Conservation (phyloP, 2,329 filamentous ascomycete genomes). For the Arthroderma sp. region DNA sequence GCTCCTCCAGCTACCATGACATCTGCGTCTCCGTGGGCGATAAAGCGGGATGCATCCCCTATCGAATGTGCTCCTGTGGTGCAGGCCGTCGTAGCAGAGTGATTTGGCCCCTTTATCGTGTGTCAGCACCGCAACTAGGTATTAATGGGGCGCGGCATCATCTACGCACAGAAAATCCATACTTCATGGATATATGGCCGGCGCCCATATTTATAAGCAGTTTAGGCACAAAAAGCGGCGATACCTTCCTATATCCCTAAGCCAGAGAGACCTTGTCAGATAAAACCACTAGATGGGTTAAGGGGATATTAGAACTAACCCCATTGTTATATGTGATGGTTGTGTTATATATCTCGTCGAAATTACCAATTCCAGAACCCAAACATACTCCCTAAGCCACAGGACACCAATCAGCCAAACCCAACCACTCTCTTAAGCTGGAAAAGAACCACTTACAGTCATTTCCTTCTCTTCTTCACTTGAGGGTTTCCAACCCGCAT, state of each 20-base stretch:
- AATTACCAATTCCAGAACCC: conserved; percentile 87
- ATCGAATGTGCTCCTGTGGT: conserved; percentile 92
- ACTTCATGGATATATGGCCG: conserved; percentile 85
- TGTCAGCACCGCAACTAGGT: not conserved
- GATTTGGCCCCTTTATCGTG: conserved; percentile 63
- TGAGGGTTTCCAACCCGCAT: conserved; percentile 62
- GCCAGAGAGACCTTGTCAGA: conserved; percentile 1
- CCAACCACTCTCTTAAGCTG: not conserved
- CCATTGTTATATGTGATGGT: conserved; percentile 61
- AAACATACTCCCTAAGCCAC: conserved; percentile 64
- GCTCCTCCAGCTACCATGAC: conserved; percentile 94
- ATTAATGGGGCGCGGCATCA: no score
- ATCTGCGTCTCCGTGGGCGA: conserved; percentile 79
- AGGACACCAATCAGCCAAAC: not conserved
- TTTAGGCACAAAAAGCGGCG: conserved; percentile 82
- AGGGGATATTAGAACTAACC: conserved; percentile 36
- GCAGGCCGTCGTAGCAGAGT: conserved; percentile 84
- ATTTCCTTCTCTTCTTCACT: conserved; percentile 51
- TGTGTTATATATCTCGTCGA: conserved; percentile 80
- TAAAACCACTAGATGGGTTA: not conserved
- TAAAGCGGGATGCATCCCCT: conserved; percentile 84
- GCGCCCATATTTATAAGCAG: conserved; percentile 91
- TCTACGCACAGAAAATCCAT: conserved; percentile 53
- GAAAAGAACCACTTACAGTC: conserved; percentile 38
- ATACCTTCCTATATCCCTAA: conserved; percentile 84